These are phyloP conservation scores for Strobilomyces echinocephalus DNA, from an alignment of 768 basidiomycete species.

Conservation along the genomic window DNA sequence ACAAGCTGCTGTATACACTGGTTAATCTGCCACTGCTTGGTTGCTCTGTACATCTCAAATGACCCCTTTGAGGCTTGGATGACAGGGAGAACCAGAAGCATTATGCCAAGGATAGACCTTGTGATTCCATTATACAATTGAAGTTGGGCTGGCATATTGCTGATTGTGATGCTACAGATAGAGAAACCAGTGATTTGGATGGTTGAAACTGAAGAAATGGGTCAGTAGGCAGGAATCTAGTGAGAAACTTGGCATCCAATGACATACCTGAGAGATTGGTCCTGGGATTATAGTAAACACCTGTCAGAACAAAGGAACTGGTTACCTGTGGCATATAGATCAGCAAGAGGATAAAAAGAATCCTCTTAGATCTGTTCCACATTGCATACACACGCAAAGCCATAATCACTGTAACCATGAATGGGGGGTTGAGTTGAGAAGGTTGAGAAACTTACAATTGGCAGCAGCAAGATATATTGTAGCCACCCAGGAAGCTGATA, in stretches of 20 bases:
- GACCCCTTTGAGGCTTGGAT: not conserved
- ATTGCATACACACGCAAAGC: slow-evolving; percentile 1
- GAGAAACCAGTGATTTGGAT: not conserved
- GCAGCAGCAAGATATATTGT: not conserved
- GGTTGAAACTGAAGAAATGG: not conserved
- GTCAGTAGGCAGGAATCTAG: not conserved
- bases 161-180: not conserved
- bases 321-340: not conserved
- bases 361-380: not conserved
- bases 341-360: not conserved
- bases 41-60: not conserved
- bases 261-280: not conserved
- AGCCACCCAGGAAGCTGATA: not conserved
- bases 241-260: not conserved
- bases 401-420: not conserved
- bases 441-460: not conserved
- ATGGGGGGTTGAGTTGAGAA: not conserved
- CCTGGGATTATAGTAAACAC: not conserved
- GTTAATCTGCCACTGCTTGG: not conserved
- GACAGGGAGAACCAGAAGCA: not conserved
- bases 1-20: not conserved
- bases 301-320: not conserved
- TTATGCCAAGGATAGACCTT: not conserved
- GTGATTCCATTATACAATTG: not conserved
- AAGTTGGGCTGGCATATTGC: not conserved